Percentiles rank a stretch among this genome's conserved stretches.
phyloP scores from a whole-genome alignment of 1,284 basidiomycete genomes.

The Leccinum subspadiceum region DNA sequence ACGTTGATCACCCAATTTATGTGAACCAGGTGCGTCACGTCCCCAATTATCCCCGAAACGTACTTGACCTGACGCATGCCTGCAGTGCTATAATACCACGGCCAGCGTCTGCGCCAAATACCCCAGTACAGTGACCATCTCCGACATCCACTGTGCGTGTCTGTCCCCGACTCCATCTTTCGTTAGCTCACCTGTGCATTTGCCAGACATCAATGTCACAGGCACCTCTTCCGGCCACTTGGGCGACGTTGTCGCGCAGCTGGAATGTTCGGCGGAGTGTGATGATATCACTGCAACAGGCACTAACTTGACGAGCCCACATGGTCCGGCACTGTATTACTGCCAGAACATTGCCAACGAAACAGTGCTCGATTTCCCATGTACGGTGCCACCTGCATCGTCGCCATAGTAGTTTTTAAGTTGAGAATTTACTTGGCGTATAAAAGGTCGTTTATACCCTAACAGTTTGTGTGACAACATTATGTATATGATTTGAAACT shows the following conservation, averaged over 20 bases:
- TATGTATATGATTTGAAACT: too few species aligned
- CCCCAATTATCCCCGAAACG: not conserved
- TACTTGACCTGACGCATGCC: slow-evolving; percentile 7
- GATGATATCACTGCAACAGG: slow-evolving; percentile 19
- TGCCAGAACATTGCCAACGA: slow-evolving; percentile 43
- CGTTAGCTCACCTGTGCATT: slow-evolving; percentile 4
- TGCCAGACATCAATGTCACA: slow-evolving; percentile 28
- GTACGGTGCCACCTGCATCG: slow-evolving; percentile 89
- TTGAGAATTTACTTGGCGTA: too few species aligned
- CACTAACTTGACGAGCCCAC: slow-evolving; percentile 11
- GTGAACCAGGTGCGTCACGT: slow-evolving; percentile 12
- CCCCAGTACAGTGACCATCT: slow-evolving; percentile 36
- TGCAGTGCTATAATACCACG: slow-evolving; percentile 39
- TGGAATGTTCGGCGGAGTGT: slow-evolving; percentile 34
- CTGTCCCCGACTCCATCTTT: not conserved
- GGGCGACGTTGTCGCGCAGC: slow-evolving; percentile 33
- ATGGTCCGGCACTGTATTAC: slow-evolving; percentile 16
- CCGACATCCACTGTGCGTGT: slow-evolving; percentile 30
- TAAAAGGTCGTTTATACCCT: too few species aligned
- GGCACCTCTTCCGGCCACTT: slow-evolving; percentile 33
- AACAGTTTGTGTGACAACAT: not conserved
- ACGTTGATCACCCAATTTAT: slow-evolving; percentile 44
- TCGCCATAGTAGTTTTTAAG: slow-evolving; percentile 34
- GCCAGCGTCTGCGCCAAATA: slow-evolving; percentile 31
- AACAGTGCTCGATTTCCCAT: slow-evolving; percentile 93